Percentiles rank a stretch among this genome's conserved stretches.
phyloP scores from a whole-genome alignment of 2,329 filamentous ascomycete genomes.

The Aquanectria penicillioides region DNA sequence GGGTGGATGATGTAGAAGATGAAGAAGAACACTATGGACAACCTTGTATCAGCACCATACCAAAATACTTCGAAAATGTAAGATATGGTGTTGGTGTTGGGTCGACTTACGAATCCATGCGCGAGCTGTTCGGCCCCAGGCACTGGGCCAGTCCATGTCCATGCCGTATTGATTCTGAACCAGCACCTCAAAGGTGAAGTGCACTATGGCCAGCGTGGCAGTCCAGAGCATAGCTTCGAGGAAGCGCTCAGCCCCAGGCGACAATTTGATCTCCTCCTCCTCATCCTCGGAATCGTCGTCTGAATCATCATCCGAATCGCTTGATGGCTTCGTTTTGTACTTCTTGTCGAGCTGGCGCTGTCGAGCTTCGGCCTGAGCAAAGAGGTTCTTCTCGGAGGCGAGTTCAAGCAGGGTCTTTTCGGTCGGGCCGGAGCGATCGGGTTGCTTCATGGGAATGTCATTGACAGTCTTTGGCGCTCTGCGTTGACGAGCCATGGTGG shows the following conservation, averaged over 20 bases:
- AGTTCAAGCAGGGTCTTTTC: conserved; percentile 78
- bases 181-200: conserved; percentile 82
- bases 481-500: conserved; percentile 60
- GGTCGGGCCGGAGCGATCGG: conserved; percentile 70
- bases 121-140: conserved; percentile 62
- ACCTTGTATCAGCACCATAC: too few relatives aligned
- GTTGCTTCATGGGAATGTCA: conserved; percentile 72
- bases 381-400: conserved; percentile 71
- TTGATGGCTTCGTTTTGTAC: conserved; percentile 23
- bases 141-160: conserved; percentile 67
- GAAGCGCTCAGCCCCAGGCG: conserved; percentile 59
- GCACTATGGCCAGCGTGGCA: conserved; percentile 73
- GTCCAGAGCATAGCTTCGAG: conserved; percentile 68
- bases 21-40: conserved; percentile 59
- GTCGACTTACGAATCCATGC: conserved; percentile 63
- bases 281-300: conserved; percentile 34
- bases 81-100: not conserved
- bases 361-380: conserved; percentile 58
- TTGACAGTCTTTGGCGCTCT: conserved; percentile 56
- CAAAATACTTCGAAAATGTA: too few relatives aligned
- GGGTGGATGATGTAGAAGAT: conserved; percentile 68
- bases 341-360: conserved; percentile 44
- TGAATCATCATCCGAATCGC: conserved; percentile 22
- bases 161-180: conserved; percentile 83
- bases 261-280: conserved; percentile 49